Base-by-base conservation (phyloP, 2,329 filamentous ascomycete genomes). In the Coniochaeta pulveracea region DNA sequence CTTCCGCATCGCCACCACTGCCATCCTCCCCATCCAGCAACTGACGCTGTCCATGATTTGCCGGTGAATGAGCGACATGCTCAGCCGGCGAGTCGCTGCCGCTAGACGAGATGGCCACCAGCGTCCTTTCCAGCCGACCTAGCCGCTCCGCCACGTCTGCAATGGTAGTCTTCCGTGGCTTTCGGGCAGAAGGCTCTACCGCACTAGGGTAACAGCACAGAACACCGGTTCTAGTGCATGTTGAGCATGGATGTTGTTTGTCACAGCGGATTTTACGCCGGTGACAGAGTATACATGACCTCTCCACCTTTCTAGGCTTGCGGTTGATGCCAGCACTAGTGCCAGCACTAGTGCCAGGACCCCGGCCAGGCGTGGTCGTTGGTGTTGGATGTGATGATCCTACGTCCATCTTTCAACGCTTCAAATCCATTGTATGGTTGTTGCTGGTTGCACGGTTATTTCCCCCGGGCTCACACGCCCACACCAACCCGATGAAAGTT, bases 251-350 rank as follows among this genome's bases (percentile, higher is more conserved):
- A 15, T 40, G 10, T 5, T 36, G 37, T 43, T 46, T 48, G 38
- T 48, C 44, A 35, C 45, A 48, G n/a, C 39, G 40, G 22, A 48
- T 44, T 32, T 48, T 48, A 16, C 45, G 37, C 1, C 38, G 37
- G 34, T 48, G 46, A 34, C 46, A 48, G 9, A 47, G 34, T n/a
- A 45, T 35, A 34, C 44, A 48, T 1, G 46, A 48, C 17, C 46
- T 39, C 24, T 47, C 42, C 3, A 22, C 15, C 24, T 25, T 26
- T 10, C 22, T 26, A 19, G 24, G 26, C 26, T 18, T 17, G 10
- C 16, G 16, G n/a, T n/a, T n/a, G n/a, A n/a, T n/a, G n/a, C n/a
- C n/a, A n/a, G n/a, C n/a, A n/a, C n/a, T n/a, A n/a, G n/a, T n/a
- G n/a, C n/a, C n/a, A n/a, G n/a, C n/a, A n/a, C n/a, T n/a, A n/a